phyloP scores from a whole-genome alignment of 495 filamentous ascomycete species.

The Recurvomyces mirabilis region DNA sequence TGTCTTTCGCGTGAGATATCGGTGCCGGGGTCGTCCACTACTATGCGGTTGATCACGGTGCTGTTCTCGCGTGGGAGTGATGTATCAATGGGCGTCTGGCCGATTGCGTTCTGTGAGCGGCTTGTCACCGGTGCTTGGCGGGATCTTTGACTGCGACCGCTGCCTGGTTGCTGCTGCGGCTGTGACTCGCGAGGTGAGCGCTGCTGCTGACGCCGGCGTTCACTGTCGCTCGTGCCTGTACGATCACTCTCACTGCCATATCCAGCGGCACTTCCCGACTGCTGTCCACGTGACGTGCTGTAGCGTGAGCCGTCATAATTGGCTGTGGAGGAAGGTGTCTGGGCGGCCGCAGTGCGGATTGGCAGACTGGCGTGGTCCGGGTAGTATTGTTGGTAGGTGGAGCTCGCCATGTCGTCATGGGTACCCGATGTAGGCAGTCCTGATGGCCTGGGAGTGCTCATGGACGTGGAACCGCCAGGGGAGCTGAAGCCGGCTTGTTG shows the following conservation, averaged over 20 bases:
- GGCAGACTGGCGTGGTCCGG: constrained; percentile 31
- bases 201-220: constrained; percentile 32
- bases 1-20: constrained; percentile 69
- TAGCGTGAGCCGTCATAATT: constrained; percentile 14
- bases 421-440: constrained; percentile 33
- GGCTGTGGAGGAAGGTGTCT: constrained; percentile 18
- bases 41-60: constrained; percentile 64
- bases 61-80: constrained; percentile 51
- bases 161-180: constrained; percentile 30
- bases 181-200: constrained; percentile 28
- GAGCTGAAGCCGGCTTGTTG: constrained; percentile 31
- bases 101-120: constrained; percentile 35
- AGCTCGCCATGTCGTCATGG: constrained; percentile 29
- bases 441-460: constrained; percentile 34
- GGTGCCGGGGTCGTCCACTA: constrained; percentile 67
- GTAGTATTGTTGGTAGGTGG: constrained; percentile 22
- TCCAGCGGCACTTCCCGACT: not conserved
- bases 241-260: constrained; percentile 22
- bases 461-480: constrained; percentile 22
- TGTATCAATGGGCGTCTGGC: constrained; percentile 30
- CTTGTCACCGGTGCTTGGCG: constrained; percentile 29
- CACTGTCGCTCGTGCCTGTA: constrained; percentile 20
- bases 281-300: constrained; percentile 1
- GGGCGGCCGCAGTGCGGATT: constrained; percentile 51
- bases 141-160: constrained; percentile 27